Percentiles rank a stretch among this genome's conserved stretches.
These are phyloP conservation scores for Anisodus tanguticus DNA, from an alignment of 257 asterid genomes.

Conservation along the genomic window DNA sequence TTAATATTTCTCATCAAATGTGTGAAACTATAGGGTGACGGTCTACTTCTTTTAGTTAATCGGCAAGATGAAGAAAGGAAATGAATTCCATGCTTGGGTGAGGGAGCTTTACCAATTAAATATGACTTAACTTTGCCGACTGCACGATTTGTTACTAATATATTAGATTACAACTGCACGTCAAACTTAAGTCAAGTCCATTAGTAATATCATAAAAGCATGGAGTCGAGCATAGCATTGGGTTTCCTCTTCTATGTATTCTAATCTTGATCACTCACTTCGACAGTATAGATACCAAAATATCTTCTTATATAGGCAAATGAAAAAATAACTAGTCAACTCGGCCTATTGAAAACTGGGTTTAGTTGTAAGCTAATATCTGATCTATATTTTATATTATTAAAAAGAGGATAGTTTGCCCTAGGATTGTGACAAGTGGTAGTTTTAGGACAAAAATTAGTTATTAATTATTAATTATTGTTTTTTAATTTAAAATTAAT, in stretches of 20 bases:
- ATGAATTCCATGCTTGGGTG: not conserved
- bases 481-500: too few relatives aligned
- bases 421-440: too few relatives aligned
- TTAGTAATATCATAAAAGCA: not conserved
- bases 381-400: too few relatives aligned
- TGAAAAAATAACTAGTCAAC: not conserved
- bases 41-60: not conserved
- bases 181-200: not conserved
- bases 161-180: not conserved
- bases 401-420: too few relatives aligned
- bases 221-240: not conserved
- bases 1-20: not conserved
- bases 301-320: not conserved
- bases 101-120: not conserved
- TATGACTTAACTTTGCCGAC: not conserved
- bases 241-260: not conserved
- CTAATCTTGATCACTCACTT: not conserved
- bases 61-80: not conserved
- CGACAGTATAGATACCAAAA: not conserved
- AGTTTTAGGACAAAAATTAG: too few relatives aligned
- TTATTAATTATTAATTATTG: too few relatives aligned
- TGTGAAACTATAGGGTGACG: not conserved
- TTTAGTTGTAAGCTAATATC: too few relatives aligned
- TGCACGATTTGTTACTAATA: not conserved
- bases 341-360: not conserved